phyloP scores from a whole-genome alignment of 2,329 filamentous ascomycete species.

The Chaetomium globosum region DNA sequence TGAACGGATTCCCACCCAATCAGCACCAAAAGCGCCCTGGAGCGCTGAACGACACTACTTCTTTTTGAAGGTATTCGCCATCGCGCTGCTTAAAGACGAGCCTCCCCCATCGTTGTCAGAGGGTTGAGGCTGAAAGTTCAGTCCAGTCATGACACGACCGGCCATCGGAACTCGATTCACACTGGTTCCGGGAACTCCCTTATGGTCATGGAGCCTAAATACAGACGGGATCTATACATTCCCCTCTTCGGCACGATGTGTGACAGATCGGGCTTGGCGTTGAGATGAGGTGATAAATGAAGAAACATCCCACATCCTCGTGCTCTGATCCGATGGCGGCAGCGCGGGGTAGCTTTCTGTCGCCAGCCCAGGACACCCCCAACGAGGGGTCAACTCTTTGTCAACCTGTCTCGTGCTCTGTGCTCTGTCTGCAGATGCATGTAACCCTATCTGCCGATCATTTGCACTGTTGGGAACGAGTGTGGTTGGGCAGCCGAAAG shows the following conservation, averaged over 20 bases:
- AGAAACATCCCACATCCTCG: conserved; percentile 11
- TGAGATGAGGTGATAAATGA: conserved; percentile 14
- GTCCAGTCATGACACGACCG: neutral
- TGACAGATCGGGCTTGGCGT: conserved; percentile 6
- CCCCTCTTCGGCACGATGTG: neutral
- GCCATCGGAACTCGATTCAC: neutral
- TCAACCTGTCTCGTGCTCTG: neutral
- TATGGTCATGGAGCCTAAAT: neutral
- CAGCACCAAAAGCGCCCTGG: neutral
- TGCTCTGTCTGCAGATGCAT: conserved; percentile 4
- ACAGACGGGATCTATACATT: neutral
- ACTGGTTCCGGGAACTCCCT: neutral
- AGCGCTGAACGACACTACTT: neutral
- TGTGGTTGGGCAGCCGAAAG: neutral
- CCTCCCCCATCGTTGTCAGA: conserved; percentile 5
- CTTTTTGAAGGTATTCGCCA: neutral
- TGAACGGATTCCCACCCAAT: neutral
- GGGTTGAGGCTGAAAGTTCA: neutral
- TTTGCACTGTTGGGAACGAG: conserved; percentile 1
- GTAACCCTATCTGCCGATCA: conserved; percentile 17
- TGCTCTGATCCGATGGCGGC: neutral
- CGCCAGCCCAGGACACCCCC: neutral
- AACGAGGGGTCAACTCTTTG: conserved; percentile 7
- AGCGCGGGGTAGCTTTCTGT: conserved; percentile 14
- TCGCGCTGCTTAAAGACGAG: conserved; percentile 18